A percentile compares a stretch with the other conserved stretches of the same genome.
Conservation (phyloP, 179 eudicot species). For the Beta lomatogona region DNA sequence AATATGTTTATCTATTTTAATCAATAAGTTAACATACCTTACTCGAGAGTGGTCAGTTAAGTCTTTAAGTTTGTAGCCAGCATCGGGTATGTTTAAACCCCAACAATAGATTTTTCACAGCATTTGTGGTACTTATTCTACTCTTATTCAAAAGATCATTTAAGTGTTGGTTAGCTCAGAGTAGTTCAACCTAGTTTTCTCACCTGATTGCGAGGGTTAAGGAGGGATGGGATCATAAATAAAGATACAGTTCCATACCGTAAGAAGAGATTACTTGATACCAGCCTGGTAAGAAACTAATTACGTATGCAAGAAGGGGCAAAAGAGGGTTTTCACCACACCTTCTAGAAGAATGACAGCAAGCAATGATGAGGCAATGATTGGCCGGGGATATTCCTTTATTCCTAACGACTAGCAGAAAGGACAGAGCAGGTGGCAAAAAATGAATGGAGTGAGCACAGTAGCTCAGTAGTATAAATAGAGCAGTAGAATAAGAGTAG, state of each 20-base stretch:
- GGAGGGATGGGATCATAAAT: not conserved
- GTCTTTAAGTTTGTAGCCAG: not conserved
- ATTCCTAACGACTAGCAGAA: too few relatives aligned
- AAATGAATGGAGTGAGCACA: too few relatives aligned
- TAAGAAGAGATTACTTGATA: constrained; percentile 70
- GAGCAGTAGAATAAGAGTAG: too few relatives aligned
- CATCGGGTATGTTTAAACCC: not conserved
- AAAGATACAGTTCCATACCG: constrained; percentile 47
- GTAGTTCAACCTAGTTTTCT: not conserved
- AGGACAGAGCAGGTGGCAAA: too few relatives aligned
- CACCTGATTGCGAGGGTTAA: not conserved
- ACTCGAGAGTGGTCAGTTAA: not conserved
- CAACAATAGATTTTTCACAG: not conserved
- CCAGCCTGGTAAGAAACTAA: too few relatives aligned
- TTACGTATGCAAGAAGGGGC: too few relatives aligned
- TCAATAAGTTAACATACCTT: not conserved
- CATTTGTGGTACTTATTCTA: not conserved
- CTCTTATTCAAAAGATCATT: not conserved
- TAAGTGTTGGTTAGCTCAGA: not conserved
- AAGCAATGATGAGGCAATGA: too few relatives aligned
- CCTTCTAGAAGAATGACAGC: too few relatives aligned
- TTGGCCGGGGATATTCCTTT: too few relatives aligned
- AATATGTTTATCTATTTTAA: not conserved
- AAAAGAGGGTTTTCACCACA: too few relatives aligned
- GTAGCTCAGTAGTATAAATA: too few relatives aligned